Percentiles rank a stretch among this genome's conserved stretches.
These are phyloP conservation scores for Sporothrix curviconia DNA, from an alignment of 2,329 filamentous ascomycete genomes.

Conservation along the genomic window DNA sequence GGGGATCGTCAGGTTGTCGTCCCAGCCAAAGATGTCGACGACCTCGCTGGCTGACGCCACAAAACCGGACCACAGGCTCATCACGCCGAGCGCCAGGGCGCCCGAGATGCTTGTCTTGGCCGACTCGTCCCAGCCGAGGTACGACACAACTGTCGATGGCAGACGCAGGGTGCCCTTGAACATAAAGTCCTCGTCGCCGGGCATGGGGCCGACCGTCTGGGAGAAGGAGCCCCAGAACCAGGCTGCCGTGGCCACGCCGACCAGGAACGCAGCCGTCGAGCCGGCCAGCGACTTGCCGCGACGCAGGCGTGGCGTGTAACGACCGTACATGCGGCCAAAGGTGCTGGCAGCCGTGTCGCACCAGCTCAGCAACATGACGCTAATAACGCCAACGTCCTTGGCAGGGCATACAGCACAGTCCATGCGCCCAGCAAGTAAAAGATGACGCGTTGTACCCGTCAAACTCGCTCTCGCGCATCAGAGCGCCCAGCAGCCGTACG, in stretches of 20 bases:
- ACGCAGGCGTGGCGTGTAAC: conserved; percentile 79
- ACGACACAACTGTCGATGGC: conserved; percentile 47
- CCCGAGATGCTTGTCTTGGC: conserved; percentile 60
- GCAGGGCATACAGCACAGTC: conserved; percentile 76
- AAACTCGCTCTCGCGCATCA: conserved; percentile 97
- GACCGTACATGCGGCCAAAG: conserved; percentile 82
- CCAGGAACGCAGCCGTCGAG: conserved; percentile 72
- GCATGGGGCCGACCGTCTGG: conserved; percentile 59
- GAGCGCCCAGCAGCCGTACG: conserved; percentile 72
- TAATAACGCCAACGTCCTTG: conserved; percentile 87
- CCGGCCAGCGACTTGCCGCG: conserved; percentile 88
- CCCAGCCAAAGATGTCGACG: conserved; percentile 85
- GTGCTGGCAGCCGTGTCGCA: conserved; percentile 96
- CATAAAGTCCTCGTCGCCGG: conserved; percentile 69
- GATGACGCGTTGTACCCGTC: conserved; percentile 90
- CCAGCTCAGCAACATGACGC: conserved; percentile 87
- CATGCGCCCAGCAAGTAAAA: conserved; percentile 92
- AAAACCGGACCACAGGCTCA: conserved; percentile 84
- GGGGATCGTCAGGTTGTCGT: conserved; percentile 96
- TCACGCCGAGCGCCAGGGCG: conserved; percentile 63
- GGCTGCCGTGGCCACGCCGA: conserved; percentile 75
- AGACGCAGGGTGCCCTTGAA: conserved; percentile 73
- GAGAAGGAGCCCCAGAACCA: conserved; percentile 86
- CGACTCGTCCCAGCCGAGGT: conserved; percentile 23
- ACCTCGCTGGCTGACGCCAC: conserved; percentile 85